Base-by-base conservation (phyloP, 2,329 filamentous ascomycete genomes). In the Trichoderma brevicompactum region DNA sequence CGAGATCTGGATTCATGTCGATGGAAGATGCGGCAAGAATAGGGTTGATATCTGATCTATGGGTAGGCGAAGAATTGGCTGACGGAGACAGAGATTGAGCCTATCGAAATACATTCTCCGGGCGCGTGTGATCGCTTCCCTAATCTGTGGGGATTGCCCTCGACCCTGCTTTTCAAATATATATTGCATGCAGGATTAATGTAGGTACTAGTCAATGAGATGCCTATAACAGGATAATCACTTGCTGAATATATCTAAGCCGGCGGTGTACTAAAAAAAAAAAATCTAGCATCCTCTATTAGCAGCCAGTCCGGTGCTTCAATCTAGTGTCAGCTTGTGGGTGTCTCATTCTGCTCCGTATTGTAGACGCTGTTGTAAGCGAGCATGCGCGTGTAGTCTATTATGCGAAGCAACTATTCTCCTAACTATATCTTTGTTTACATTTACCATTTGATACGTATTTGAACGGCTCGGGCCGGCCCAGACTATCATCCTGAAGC, bases 121-220 rank as follows among this genome's bases (percentile, higher is more conserved):
- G n/a, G 54, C 54, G 54, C 54, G 54, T 58, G 54, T 58, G 40
- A 58, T 58, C 23, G 28, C n/a, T 34, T 43, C 5, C 54, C 54
- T 36, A 28, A 12, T 32, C 7, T 44, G 40, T 13, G 40, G 53
- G 40, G 53, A 8, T 28, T 34, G 23, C 32, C 9, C 13, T 19
- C 19, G n/a, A 17, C 10, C 41, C 17, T 32, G 32, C 41, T 46
- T 46, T 34, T 34, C 23, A 15, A 32, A 56, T 32, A 41, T 49
- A 46, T 28, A 58, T 34, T 48, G 55, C 40, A 32, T 43, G 28
- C 38, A 34, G 38, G 23, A 23, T 34, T 17, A 34, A 43, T 52
- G 15, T 36, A 36, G 28, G 41, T 46, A 23, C 41, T 36, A 32
- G 10, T 6, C 5, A 17, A 6, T 19, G 34, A 50, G 19, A 41